Percentiles rank a stretch among this genome's conserved stretches.
Evolutionary conservation across 768 basidiomycete species (phyloP).

Genomic region (Hemileccinum impolitum): DNA sequence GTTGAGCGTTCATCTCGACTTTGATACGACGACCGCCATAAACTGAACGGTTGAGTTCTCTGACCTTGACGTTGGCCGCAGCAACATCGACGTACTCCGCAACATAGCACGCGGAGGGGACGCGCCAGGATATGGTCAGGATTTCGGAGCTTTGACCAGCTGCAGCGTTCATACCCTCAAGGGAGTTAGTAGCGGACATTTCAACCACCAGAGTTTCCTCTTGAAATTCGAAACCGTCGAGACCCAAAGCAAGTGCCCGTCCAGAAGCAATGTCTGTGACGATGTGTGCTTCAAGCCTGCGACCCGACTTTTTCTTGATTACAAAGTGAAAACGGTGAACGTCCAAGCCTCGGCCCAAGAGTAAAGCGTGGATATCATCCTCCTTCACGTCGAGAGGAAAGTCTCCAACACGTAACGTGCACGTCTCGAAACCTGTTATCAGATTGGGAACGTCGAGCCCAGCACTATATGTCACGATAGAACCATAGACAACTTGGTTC

Average conservation of each 20-base stretch:
- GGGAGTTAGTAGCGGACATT: slow-evolving; percentile 36
- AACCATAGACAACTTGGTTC: slow-evolving; percentile 43
- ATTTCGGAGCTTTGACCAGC: slow-evolving; percentile 33
- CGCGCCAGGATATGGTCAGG: slow-evolving; percentile 50
- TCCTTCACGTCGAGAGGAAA: slow-evolving; percentile 40
- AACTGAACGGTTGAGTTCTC: slow-evolving; percentile 34
- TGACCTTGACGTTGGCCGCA: slow-evolving; percentile 29
- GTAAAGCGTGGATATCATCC: slow-evolving; percentile 41
- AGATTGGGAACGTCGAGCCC: slow-evolving; percentile 46
- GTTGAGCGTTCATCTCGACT: slow-evolving; percentile 42
- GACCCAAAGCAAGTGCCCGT: slow-evolving; percentile 36
- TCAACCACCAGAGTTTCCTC: slow-evolving; percentile 42
- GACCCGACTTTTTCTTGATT: slow-evolving; percentile 27
- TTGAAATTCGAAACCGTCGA: slow-evolving; percentile 50
- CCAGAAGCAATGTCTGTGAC: slow-evolving; percentile 42
- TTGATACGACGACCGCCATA: slow-evolving; percentile 44
- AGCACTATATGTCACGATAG: slow-evolving; percentile 47
- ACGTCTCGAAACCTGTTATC: slow-evolving; percentile 51
- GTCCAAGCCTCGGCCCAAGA: slow-evolving; percentile 43
- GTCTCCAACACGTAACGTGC: slow-evolving; percentile 43
- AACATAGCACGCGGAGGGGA: slow-evolving; percentile 45
- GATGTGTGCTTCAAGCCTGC: slow-evolving; percentile 40
- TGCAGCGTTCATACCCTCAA: slow-evolving; percentile 41
- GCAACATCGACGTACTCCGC: slow-evolving; percentile 37
- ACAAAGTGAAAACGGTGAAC: slow-evolving; percentile 32